Conservation (phyloP, 208 protist genomes). For the Trypanosoma platydactyli region DNA sequence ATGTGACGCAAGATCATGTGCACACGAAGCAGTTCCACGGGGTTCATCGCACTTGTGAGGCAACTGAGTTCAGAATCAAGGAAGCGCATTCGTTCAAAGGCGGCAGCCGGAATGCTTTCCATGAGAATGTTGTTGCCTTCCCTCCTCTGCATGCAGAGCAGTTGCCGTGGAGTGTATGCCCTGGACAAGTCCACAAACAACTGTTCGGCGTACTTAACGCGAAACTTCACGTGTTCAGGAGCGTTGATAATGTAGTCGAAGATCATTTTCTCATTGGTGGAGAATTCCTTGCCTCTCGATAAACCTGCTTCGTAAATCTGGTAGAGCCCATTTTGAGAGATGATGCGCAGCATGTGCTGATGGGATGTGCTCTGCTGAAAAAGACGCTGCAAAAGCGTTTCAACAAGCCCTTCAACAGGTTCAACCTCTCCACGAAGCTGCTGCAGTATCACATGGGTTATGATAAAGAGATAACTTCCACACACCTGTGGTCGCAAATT, state of each 20-base stretch:
- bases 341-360: conserved; percentile 90
- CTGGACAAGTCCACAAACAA: conserved; percentile 68
- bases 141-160: conserved; percentile 81
- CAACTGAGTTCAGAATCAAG: conserved; percentile 70
- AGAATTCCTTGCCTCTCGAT: conserved; percentile 24
- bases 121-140: conserved; percentile 76
- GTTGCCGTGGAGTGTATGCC: conserved; percentile 49
- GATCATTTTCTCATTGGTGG: conserved; percentile 37
- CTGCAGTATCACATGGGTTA: conserved; percentile 62
- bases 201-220: conserved; percentile 67
- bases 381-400: conserved; percentile 60
- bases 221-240: conserved; percentile 77
- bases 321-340: conserved; percentile 82
- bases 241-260: conserved; percentile 69
- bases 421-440: conserved; percentile 31
- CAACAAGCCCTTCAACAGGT: conserved; percentile 33
- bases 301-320: conserved; percentile 44
- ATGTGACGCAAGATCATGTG: conserved; percentile 23
- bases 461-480: conserved; percentile 79
- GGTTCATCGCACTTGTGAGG: conserved; percentile 58
- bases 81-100: conserved; percentile 82
- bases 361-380: conserved; percentile 87
- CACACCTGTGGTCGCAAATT: conserved; percentile 75
- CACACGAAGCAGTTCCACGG: conserved; percentile 69
- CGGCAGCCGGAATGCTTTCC: conserved; percentile 75